Base-by-base conservation (phyloP, 73 alveolate genomes). In the Paramecium sonneborni region DNA sequence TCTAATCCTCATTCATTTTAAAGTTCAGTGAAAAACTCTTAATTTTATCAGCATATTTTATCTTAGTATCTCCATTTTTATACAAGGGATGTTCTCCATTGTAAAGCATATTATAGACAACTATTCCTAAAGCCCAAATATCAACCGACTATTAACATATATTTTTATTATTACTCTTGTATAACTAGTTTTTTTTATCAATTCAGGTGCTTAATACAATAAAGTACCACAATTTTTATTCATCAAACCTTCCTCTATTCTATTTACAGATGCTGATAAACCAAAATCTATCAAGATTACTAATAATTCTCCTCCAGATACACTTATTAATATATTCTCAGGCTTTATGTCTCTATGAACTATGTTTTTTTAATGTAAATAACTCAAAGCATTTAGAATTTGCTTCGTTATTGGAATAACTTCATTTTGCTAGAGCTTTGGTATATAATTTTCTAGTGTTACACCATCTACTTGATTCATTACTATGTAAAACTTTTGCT, bases 191-290 rank as follows among this genome's bases (percentile, higher is more conserved):
- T 86, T 94, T 94, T 92, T 93, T 5, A 94, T 94, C 57, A 92
- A 93, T 46, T 94, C 97, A 24, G 97, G 97, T 0, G 97, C 95
- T 92, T 88, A 88, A 79, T 92, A 94, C 44, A 94, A 44, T 85
- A 85, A 92, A 12, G 97, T 94, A 0, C 97, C 97, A 76, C 97
- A 94, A 76, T 94, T 92, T 39, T 92, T 92, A 76, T 87, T 30
- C 52, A 72, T 20, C 18, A 72, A 41, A 10, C 86, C 39, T n/a
- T 72, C 32, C 18, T 62, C 84, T 26, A 72, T 8, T 32, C 86
- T 30, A 72, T 35, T 41, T 12, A 35, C 86, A 23, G 84, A 30
- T 5, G 86, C 86, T 18, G 86, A 72, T 37, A 72, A 38, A 14
- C 86, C 86, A 72, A 72, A 72, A 37, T 72, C 86, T 20, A 72